Percentiles rank a stretch among this genome's conserved stretches.
Conservation (phyloP, 2,329 filamentous ascomycete genomes). For the Xylariaceae sp. region DNA sequence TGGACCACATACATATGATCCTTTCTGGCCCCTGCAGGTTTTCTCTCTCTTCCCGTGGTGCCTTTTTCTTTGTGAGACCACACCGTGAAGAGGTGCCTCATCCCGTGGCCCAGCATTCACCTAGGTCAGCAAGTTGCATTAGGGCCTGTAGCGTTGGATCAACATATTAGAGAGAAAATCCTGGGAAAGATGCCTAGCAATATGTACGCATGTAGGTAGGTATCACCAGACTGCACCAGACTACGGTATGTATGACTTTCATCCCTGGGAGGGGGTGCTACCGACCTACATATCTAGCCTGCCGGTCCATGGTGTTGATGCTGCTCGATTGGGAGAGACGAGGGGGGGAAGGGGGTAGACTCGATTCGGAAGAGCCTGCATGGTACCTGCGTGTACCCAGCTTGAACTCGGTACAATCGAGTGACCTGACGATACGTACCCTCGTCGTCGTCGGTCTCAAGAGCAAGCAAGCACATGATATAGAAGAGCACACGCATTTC, state of each 20-base stretch:
- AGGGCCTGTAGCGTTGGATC: background rate
- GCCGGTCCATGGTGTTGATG: background rate
- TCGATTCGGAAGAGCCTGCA: conserved; percentile 13
- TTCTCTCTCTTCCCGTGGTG: conserved; percentile 1
- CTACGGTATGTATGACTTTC: no score
- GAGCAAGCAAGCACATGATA: background rate
- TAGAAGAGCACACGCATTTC: background rate
- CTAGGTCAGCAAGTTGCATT: conserved; percentile 9
- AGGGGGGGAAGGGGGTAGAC: background rate
- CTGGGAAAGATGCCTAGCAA: background rate
- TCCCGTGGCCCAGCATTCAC: conserved; percentile 10
- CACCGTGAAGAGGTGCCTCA: conserved; percentile 3
- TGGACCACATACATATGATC: no score
- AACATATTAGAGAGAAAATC: background rate
- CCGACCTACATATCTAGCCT: background rate
- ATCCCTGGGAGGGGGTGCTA: background rate
- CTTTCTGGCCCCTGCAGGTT: background rate
- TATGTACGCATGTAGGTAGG: background rate
- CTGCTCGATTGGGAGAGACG: background rate
- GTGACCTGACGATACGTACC: conserved; percentile 1
- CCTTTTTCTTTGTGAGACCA: conserved; percentile 8
- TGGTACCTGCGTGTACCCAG: conserved; percentile 14
- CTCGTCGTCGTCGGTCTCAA: no score
- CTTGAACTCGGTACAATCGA: conserved; percentile 1
- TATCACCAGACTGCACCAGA: background rate